Conservation (phyloP, 371 early-diverging fungal genomes). For the Rhizomucor pusillus region DNA sequence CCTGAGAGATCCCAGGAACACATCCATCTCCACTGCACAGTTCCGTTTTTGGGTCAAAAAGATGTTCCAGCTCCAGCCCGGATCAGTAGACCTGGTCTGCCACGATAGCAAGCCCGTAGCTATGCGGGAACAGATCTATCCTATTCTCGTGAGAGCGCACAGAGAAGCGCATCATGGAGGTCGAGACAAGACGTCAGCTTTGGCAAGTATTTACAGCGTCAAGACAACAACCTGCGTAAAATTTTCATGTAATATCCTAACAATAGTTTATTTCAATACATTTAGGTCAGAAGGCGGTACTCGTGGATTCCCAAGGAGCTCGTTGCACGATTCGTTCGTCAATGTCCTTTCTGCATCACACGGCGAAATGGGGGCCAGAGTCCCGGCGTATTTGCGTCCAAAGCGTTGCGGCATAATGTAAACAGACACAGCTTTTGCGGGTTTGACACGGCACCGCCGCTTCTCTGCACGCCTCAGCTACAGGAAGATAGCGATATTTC, state of each 20-base stretch:
- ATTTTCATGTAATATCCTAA: too few species aligned
- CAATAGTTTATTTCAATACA: too few species aligned
- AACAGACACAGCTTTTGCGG: too few species aligned
- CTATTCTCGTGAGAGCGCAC: conserved; percentile 53
- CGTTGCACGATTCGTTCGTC: conserved; percentile 57
- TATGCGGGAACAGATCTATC: conserved; percentile 57
- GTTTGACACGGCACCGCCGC: conserved; percentile 2
- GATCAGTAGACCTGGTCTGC: conserved; percentile 43
- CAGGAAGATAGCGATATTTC: conserved; percentile 13
- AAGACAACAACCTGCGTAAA: too few species aligned
- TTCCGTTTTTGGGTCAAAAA: conserved; percentile 69
- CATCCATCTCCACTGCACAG: conserved; percentile 63
- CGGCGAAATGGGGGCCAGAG: conserved; percentile 35
- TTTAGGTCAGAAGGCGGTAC: conserved; percentile 49
- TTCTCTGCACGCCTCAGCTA: conserved; percentile 3
- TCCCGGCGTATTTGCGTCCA: too few species aligned
- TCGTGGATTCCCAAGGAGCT: conserved; percentile 65
- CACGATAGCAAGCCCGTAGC: conserved; percentile 61
- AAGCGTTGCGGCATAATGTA: too few species aligned
- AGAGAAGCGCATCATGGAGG: conserved; percentile 63
- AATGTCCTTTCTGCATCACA: conserved; percentile 55
- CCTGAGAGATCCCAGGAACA: conserved; percentile 57
- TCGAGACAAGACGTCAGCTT: conserved; percentile 62
- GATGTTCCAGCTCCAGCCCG: conserved; percentile 53
- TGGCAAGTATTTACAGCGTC: too few species aligned